Conservation (phyloP, 2,329 filamentous ascomycete genomes). For the Stenocarpella maydis region DNA sequence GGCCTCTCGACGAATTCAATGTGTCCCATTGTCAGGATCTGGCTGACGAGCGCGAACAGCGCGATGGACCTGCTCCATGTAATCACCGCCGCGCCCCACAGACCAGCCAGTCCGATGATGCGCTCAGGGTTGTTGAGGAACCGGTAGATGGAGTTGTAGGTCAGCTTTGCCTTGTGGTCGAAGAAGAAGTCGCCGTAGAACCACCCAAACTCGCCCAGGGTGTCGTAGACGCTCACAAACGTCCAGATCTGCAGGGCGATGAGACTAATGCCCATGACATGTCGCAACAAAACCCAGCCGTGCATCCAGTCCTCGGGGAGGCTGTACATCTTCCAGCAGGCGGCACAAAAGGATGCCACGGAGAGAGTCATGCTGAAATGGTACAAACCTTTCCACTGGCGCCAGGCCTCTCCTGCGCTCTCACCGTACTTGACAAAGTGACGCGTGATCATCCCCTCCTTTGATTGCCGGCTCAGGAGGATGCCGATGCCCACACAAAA, state of each 20-base stretch:
- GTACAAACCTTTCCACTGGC: slow-evolving; percentile 96
- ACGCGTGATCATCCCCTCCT: slow-evolving; percentile 91
- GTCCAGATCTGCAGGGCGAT: slow-evolving; percentile 94
- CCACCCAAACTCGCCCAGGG: slow-evolving; percentile 97
- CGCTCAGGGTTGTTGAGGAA: slow-evolving; percentile 98
- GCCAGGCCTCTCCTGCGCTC: slow-evolving; percentile 89
- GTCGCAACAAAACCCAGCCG: slow-evolving; percentile 84
- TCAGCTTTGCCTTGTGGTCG: slow-evolving; percentile 85
- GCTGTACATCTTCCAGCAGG: slow-evolving; percentile 95
- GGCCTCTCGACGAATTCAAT: slow-evolving; percentile 94
- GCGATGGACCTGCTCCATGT: slow-evolving; percentile 90
- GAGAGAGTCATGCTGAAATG: slow-evolving; percentile 92
- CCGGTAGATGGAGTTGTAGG: slow-evolving; percentile 96
- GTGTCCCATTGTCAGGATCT: slow-evolving; percentile 85
- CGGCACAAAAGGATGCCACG: slow-evolving; percentile 86
- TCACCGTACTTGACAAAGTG: slow-evolving; percentile 98
- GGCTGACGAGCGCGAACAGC: slow-evolving; percentile 83
- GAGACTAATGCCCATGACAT: slow-evolving; percentile 82
- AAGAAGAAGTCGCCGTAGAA: slow-evolving; percentile 99
- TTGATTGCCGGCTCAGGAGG: slow-evolving; percentile 85
- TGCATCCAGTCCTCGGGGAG: slow-evolving; percentile 87
- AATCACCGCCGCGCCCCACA: slow-evolving; percentile 94
- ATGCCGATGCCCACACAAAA: slow-evolving; percentile 88
- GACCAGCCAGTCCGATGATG: slow-evolving; percentile 89
- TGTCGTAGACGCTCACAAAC: slow-evolving; percentile 90